Evolutionary conservation across 2,329 filamentous ascomycete genomes (phyloP).

Genomic region (Penicillium sp.): DNA sequence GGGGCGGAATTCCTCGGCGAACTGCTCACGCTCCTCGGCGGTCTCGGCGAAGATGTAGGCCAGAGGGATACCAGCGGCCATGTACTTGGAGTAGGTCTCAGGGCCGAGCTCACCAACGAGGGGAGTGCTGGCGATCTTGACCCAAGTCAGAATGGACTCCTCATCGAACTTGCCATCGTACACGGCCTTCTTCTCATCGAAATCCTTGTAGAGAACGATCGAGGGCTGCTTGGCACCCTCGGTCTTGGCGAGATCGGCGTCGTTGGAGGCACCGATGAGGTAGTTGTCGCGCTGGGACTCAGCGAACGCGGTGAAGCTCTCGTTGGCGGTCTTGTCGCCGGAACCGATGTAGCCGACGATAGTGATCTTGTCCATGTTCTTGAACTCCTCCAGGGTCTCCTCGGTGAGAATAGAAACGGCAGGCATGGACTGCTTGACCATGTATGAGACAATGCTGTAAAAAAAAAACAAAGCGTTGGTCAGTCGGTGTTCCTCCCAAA

Average conservation of each 20-base stretch:
- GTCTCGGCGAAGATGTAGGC: slow-evolving; percentile 98
- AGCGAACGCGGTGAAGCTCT: slow-evolving; percentile 75
- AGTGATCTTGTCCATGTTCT: slow-evolving; percentile 96
- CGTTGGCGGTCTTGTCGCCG: slow-evolving; percentile 81
- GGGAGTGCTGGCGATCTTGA: slow-evolving; percentile 82
- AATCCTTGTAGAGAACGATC: slow-evolving; percentile 94
- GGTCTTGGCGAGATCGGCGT: slow-evolving; percentile 80
- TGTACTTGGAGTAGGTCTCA: slow-evolving; percentile 95
- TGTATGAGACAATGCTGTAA: slow-evolving; percentile 73
- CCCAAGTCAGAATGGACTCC: slow-evolving; percentile 79
- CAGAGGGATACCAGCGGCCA: slow-evolving; percentile 86
- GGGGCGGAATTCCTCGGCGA: slow-evolving; percentile 77
- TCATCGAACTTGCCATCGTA: slow-evolving; percentile 81
- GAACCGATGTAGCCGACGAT: slow-evolving; percentile 83
- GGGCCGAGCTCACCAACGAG: slow-evolving; percentile 95
- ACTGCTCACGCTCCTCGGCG: slow-evolving; percentile 79
- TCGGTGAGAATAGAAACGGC: slow-evolving; percentile 82
- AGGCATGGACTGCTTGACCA: slow-evolving; percentile 96
- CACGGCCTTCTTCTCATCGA: slow-evolving; percentile 91
- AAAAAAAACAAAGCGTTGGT: slow-evolving; percentile 13
- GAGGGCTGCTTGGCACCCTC: slow-evolving; percentile 87
- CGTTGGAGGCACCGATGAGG: slow-evolving; percentile 87
- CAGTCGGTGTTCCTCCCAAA: slow-evolving; percentile 21
- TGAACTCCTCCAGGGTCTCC: slow-evolving; percentile 91
- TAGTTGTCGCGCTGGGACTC: slow-evolving; percentile 83